Evolutionary conservation across 495 filamentous ascomycete species (phyloP).

Genomic region (Penicillium fimorum): DNA sequence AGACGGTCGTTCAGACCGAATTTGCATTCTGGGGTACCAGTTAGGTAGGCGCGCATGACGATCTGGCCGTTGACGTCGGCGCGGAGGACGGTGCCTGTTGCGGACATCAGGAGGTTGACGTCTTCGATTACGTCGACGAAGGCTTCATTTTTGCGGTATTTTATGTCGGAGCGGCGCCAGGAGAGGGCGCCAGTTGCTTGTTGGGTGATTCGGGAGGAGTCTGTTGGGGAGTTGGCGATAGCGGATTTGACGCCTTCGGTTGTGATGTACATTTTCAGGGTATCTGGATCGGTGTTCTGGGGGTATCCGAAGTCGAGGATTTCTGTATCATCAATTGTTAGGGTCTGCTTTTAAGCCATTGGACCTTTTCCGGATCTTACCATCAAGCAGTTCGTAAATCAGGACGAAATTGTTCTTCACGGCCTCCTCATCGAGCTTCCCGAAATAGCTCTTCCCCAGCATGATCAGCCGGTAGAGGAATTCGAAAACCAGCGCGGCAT

Average conservation of each 20-base stretch:
- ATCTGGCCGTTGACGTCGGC: constrained; percentile 98
- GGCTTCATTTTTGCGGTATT: constrained; percentile 99
- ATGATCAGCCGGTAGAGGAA: constrained; percentile 91
- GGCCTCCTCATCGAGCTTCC: constrained; percentile 98
- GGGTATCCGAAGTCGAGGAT: constrained; percentile 99
- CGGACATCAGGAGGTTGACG: constrained; percentile 98
- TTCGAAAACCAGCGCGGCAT: constrained; percentile 97
- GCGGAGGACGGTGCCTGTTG: constrained; percentile 88
- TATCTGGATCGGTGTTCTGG: constrained; percentile 98
- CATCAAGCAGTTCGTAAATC: constrained; percentile 96
- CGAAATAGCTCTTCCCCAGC: constrained; percentile 94
- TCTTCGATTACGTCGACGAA: constrained; percentile 99
- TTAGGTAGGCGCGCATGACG: constrained; percentile 97
- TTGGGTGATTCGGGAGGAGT: constrained; percentile 97
- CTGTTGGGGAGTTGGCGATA: constrained; percentile 63
- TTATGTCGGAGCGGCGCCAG: constrained; percentile 95
- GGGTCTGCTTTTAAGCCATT: neutral
- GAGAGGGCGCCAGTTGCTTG: constrained; percentile 97
- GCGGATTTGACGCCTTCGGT: constrained; percentile 98
- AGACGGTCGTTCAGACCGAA: constrained; percentile 98
- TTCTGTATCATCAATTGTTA: constrained; percentile 53
- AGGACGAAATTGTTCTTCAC: constrained; percentile 99
- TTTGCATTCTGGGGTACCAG: constrained; percentile 97
- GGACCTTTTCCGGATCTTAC: constrained; percentile 44
- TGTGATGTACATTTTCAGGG: constrained; percentile 99